phyloP scores from a whole-genome alignment of 768 basidiomycete genomes.

The Termitomyces sp. region DNA sequence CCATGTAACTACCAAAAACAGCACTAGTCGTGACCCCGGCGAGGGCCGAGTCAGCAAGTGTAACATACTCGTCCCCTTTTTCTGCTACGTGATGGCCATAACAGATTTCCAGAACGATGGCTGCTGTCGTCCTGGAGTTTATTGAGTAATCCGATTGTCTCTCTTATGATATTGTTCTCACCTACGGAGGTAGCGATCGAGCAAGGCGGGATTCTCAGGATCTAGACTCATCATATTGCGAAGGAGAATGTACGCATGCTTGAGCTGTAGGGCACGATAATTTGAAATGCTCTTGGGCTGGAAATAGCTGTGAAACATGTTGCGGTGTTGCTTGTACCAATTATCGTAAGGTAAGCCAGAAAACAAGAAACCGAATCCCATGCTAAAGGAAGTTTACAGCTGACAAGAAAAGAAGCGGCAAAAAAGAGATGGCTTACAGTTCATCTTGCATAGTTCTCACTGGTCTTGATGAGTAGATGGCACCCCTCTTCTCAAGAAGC shows the following conservation, averaged over 20 bases:
- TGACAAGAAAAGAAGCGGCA: background rate
- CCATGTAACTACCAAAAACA: conserved; percentile 18
- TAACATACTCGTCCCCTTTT: conserved; percentile 18
- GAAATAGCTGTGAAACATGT: conserved; percentile 21
- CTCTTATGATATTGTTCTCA: conserved; percentile 9
- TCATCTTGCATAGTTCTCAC: conserved; percentile 15
- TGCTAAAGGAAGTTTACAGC: conserved; percentile 5
- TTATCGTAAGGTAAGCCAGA: conserved; percentile 17
- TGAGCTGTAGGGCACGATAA: conserved; percentile 16
- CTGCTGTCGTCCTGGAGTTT: conserved; percentile 1
- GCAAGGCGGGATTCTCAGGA: conserved; percentile 13
- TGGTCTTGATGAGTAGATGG: conserved; percentile 31
- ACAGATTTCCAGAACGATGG: conserved; percentile 9
- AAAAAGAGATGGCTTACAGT: background rate
- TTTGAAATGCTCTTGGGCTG: conserved; percentile 13
- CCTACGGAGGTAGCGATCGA: conserved; percentile 21
- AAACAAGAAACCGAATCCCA: conserved; percentile 17
- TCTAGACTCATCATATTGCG: conserved; percentile 13
- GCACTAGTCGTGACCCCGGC: conserved; percentile 12
- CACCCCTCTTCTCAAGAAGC: conserved; percentile 39
- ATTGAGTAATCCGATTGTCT: background rate
- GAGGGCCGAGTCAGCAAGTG: conserved; percentile 19
- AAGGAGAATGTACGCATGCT: conserved; percentile 19
- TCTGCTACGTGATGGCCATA: conserved; percentile 18
- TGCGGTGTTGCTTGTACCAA: conserved; percentile 18